phyloP scores from a whole-genome alignment of 2,329 filamentous ascomycete genomes.

The Venturiaceae sp. region DNA sequence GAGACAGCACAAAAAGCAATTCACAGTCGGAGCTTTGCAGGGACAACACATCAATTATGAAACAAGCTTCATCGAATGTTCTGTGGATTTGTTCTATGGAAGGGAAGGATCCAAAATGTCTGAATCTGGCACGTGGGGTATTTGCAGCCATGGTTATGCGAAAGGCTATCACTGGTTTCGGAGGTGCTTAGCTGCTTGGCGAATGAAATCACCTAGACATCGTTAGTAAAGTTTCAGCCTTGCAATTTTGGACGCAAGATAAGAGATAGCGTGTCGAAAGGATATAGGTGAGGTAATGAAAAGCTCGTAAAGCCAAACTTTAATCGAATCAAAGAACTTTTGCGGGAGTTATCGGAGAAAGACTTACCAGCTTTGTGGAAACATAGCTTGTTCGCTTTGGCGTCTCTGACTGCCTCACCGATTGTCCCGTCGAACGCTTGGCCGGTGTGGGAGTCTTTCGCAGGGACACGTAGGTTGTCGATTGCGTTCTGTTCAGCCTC shows the following conservation, averaged over 20 bases:
- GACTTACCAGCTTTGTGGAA: constrained; percentile 7
- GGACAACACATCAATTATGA: neutral
- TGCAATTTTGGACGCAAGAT: constrained; percentile 21
- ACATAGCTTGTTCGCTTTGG: constrained; percentile 18
- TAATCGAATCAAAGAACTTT: no score
- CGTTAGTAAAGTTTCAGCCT: constrained; percentile 25
- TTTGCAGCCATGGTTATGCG: neutral
- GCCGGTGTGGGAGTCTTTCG: constrained; percentile 18
- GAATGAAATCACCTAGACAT: constrained; percentile 24
- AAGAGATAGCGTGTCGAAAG: constrained; percentile 9
- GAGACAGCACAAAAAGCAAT: neutral
- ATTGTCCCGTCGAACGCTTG: constrained; percentile 19
- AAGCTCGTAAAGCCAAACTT: no score
- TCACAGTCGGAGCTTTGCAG: neutral
- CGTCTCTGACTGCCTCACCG: constrained; percentile 19
- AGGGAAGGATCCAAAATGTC: neutral
- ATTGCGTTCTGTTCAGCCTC: constrained; percentile 16
- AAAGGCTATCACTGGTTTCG: constrained; percentile 14
- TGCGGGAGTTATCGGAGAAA: no score
- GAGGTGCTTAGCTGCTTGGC: constrained; percentile 21
- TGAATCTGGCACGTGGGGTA: neutral
- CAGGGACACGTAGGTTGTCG: constrained; percentile 16
- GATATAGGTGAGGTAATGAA: neutral
- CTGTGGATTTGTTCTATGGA: neutral
- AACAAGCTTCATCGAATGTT: neutral